phyloP scores from a whole-genome alignment of 2,329 filamentous ascomycete species.

The Xylariaceae sp. region DNA sequence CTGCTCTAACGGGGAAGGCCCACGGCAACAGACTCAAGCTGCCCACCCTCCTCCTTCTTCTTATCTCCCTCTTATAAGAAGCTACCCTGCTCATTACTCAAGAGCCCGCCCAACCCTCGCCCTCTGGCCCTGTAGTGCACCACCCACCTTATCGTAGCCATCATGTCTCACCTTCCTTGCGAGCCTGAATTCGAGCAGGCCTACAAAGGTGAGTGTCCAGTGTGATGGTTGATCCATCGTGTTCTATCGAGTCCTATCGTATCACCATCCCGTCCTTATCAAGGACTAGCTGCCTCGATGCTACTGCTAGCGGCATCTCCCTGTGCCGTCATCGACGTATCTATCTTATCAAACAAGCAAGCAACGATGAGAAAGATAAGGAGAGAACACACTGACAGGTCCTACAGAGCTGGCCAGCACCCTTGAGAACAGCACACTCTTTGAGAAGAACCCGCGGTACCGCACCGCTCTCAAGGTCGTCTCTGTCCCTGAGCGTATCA shows the following conservation, averaged over 20 bases:
- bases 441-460: slow-evolving; percentile 92
- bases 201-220: slow-evolving; percentile 66
- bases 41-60: neutral
- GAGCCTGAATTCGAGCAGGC: slow-evolving; percentile 99
- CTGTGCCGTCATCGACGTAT: neutral
- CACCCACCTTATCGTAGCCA: neutral
- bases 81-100: neutral
- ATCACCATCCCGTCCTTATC: no score
- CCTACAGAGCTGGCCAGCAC: slow-evolving; percentile 81
- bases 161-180: slow-evolving; percentile 74
- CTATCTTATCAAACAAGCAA: neutral
- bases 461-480: slow-evolving; percentile 81
- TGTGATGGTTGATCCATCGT: slow-evolving; percentile 20
- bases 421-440: slow-evolving; percentile 88
- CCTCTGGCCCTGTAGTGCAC: neutral
- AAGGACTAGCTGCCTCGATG: slow-evolving; percentile 1
- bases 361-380: neutral
- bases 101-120: neutral
- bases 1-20: neutral
- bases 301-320: neutral
- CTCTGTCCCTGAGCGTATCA: slow-evolving; percentile 87
- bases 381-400: neutral
- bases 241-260: no score
- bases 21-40: neutral
- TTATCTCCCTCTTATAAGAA: neutral